Evolutionary conservation across 2,329 filamentous ascomycete genomes (phyloP), one percentile per base, ranked within the genome.

Genomic region (Trichoderma aggressivum): DNA sequence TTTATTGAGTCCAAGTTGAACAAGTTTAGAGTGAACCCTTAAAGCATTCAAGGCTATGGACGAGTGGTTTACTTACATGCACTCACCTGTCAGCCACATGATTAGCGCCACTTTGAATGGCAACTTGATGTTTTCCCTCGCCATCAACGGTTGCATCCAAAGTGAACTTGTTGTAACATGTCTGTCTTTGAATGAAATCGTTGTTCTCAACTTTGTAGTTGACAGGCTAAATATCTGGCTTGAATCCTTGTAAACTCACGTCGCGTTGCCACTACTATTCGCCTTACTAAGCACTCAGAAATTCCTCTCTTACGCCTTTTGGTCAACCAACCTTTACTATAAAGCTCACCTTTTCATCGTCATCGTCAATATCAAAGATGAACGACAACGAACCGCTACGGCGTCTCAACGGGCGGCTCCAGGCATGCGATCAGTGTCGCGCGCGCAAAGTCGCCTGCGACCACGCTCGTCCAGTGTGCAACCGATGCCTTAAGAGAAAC

Each of bases 381-480:
- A 39, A 34, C 21, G 39, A 61, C 28, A 36, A 36, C 28, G 55
- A 61, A 50, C 66, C 66, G 3, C 70, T 73, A 39, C 78, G 79
- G 24, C 74, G 79, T n/a, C 78, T 58, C 56, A 76, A 76, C 39
- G 76, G 75, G 16, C 70, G 74, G 11, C 72, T 72, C 2, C 75
- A 75, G 28, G 73, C 74, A 12, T 76, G 75, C 53, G 71, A 82
- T 75, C 81, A 81, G 11, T 83, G 81, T 64, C 77, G 80, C 36
- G 79, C 76, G 58, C 79, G 81, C 14, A 82, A 83, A 68, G 79
- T 83, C 11, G 80, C 81, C 10, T 83, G 82, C 73, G 82, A 83
- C 68, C 80, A 83, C 66, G 74, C 75, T 0, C 79, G 79, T 7
- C 82, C 82, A 0, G 71, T 79, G 3, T 84, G 82, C 71, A 76